Base-by-base conservation (phyloP, 441 rosid species). In the Metrosideros polymorpha region DNA sequence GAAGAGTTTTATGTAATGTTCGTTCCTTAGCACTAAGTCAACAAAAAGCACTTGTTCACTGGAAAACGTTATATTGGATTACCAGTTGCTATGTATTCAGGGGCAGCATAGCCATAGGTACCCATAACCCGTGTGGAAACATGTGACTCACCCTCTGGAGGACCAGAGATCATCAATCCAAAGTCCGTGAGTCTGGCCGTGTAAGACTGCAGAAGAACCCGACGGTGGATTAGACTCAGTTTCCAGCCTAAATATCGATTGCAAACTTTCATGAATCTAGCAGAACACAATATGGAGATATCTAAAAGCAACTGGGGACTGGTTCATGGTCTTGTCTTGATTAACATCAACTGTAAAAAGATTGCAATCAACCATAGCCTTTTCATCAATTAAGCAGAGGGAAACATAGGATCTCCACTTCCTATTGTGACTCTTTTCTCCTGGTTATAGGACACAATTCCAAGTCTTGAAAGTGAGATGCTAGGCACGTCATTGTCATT, bases 131-230 rank as follows among this genome's bases (percentile, higher is more conserved):
- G 4, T 18, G 88, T 87, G 1, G 88, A 83, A 54, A 86, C 77
- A 71, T 25, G 88, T 4, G 88, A 30, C 76, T 55, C 13, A 3
- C 83, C 83, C 30, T 55, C 88, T 9, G 56, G 56, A 1, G 84
- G 30, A 52, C 88, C 88, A 22, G 35, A 5, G 57, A 14, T 83
- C 45, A 45, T 52, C 88, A 87, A 54, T 30, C 88, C 88, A 42
- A 84, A 87, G 86, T 87, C 86, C 13, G 43, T 8, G 83, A 87
- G 84, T 57, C 45, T 87, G 85, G 88, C 86, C 76, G 4, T 84
- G 77, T 87, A 75, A 42, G 57, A 66, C 88, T 87, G 86, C 27
- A 42, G 50, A 86, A 83, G 12, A 83, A 32, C 12, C n/a, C 25
- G 9, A 14, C 30, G 4, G n/a, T 22, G n/a, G n/a, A 71, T 71